Conservation (phyloP, 108 stramenopile genomes). For the Aurantiochytrium sp. region DNA sequence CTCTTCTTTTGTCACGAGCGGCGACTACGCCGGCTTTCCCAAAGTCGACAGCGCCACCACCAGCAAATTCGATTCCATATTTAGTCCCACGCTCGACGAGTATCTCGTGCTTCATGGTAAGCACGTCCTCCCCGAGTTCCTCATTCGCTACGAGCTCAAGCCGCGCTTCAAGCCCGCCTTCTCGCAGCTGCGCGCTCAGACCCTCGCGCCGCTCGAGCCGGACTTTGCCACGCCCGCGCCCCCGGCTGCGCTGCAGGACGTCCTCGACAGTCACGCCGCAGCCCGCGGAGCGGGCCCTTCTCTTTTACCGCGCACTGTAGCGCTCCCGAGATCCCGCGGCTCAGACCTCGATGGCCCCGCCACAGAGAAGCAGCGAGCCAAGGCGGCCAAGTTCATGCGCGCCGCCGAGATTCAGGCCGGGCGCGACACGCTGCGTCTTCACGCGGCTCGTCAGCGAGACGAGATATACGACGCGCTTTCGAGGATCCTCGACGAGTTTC, state of each 20-base stretch:
- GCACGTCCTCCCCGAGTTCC: slow-evolving; percentile 50
- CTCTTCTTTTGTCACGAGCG: slow-evolving; percentile 15
- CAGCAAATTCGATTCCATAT: slow-evolving; percentile 42
- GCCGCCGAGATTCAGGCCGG: not conserved
- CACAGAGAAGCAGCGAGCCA: not conserved
- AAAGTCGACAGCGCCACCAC: not conserved
- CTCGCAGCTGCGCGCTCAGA: not conserved
- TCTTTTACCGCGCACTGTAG: not conserved
- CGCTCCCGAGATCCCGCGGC: not conserved
- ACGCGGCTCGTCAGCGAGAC: not conserved
- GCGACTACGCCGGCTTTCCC: not conserved
- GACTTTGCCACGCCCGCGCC: not conserved
- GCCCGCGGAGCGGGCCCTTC: not conserved
- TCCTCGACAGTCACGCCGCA: not conserved
- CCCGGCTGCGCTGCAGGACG: not conserved
- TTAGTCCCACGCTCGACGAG: slow-evolving; percentile 41
- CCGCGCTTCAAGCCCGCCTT: not conserved
- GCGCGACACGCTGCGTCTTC: not conserved
- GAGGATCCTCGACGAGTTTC: not conserved
- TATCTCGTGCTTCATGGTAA: slow-evolving; percentile 41
- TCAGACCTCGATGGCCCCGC: not conserved
- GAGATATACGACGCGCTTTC: not conserved
- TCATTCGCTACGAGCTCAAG: slow-evolving; percentile 33
- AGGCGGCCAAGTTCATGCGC: not conserved
- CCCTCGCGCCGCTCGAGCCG: not conserved